Evolutionary conservation across 805 yeast species (phyloP), one percentile per base, ranked within the genome.

Genomic region (Blastobotrys attinorum): DNA sequence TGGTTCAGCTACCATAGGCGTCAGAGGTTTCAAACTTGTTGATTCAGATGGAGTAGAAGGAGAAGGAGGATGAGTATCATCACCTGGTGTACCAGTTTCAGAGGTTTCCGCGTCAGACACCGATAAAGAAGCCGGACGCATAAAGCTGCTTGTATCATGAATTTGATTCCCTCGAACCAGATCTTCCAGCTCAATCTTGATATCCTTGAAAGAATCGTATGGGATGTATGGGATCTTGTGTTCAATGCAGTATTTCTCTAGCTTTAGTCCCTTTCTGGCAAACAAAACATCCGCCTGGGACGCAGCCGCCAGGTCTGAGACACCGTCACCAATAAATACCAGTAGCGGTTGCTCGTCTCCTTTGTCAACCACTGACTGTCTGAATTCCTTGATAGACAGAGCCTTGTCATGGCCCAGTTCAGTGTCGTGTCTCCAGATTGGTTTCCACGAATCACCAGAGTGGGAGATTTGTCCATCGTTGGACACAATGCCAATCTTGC

Each of bases 271-370:
- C 25, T 58, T 58, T 45, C 72, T 64, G 21, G 72, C 72, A 52
- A 68, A 67, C 42, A 67, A 53, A 32, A 67, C 63, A 40, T 67
- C 72, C 4, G 72, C 71, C 51, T 66, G 66, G 18, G 63, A 54
- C 3, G 72, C 72, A 10, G 72, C 72, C 7, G 72, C 69, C 23
- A 67, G 55, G 43, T 67, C 72, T n/a, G 69, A 67, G 22, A 76
- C 72, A 3, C 83, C 83, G 32, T 76, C 73, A 7, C 83, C 82
- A 46, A 77, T 64, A 25, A 78, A 76, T 10, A 62, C 61, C 22
- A 77, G 55, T 34, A 47, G 32, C 10, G 54, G 52, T 20, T 40
- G 37, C 17, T 22, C 34, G 13, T 27, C 43, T 8, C 27, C 37
- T 16, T 16, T 18, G 37, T 40, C 36, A 7, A 23, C 39, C 16